Evolutionary conservation across 2,329 filamentous ascomycete species (phyloP), one percentile per base, ranked within the genome.

Genomic region (Zalaria obscura): DNA sequence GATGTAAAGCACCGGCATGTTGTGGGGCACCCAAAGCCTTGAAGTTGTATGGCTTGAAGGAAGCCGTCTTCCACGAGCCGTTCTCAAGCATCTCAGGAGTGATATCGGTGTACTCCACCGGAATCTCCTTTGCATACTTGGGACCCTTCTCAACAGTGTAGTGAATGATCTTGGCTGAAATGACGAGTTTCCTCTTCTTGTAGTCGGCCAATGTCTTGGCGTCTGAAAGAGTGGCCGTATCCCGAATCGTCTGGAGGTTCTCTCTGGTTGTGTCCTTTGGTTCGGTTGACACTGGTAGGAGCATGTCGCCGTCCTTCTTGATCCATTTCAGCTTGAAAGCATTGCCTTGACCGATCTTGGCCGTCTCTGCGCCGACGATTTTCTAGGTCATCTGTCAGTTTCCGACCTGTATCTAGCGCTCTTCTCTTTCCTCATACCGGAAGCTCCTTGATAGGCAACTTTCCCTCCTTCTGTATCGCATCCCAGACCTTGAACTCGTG

Each of bases 21-120:
- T 57, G 80, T 35, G 78, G 57, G 73, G 81, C 56, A 73, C 78
- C 78, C 48, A 76, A 69, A 27, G 78, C 74, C 41, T 78, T 93
- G 67, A 84, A 84, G 60, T 85, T 85, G 62, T 84, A 84, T 32
- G 78, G 77, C 61, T 84, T 96, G 72, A 96, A 89, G 49, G 80
- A 77, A 5, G 84, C 85, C 34, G 81, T 84, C 70, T 95, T 89
- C 91, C 91, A 98, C 11, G 84, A 76, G 35, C 89, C 89, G 54
- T 71, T 82, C 37, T 79, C 70, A 49, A 98, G 70, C 83, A 98
- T 94, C 44, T 98, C 91, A 40, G 79, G 81, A 7, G 91, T 96
- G 56, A 98, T 68, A 59, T 98, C 91, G 35, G 91, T 95, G 64
- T 93, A 86, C 67, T 96, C 88, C 63, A 93, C 86, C 36, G 82